Base-by-base conservation (phyloP, 1,284 basidiomycete genomes). In the Heterobasidion irregulare region DNA sequence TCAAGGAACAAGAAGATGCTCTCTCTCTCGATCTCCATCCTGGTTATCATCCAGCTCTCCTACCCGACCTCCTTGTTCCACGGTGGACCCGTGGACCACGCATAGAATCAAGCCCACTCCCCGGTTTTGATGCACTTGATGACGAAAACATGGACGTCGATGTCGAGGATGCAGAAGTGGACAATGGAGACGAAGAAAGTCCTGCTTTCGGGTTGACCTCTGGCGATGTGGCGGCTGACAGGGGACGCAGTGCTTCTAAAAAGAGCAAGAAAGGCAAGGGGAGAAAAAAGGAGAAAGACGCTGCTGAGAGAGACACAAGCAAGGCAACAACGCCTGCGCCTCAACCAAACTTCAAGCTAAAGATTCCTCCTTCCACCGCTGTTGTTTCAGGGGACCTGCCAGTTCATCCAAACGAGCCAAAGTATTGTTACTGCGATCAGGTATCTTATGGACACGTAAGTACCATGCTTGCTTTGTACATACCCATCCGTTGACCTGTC, bases 361-460 rank as follows among this genome's bases (percentile, higher is more conserved):
- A 60, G 47, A 58, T 69, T 2, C 67, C 65, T 1, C 66, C 68
- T 8, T 57, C 64, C 55, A 53, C 57, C 8, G 36, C 60, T 33
- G 33, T 56, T 32, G 32, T 50, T 6, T 53, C 48, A n/a, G 58
- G 50, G 26, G 61, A 59, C 15, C 56, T 50, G 38, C 49, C 52
- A 13, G 38, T 59, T 2, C 71, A 79, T 59, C 72, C 76, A 2
- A 73, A 73, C 53, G 86, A 92, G 67, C 73, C 70, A 55, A 71
- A 77, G 38, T 93, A 88, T 69, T 93, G 90, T 64, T 86, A 82
- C 69, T 93, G 91, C 66, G 77, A 86, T 62, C 76, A 83, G 57
- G 78, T 84, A 12, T 89, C 85, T 12, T 90, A 80, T 65, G 90
- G 89, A 63, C 81, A 84, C 68, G 89, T 89, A 63, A 60, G 80